A percentile compares a stretch with the other conserved stretches of the same genome.
These are phyloP conservation scores for Haberlea rhodopensis DNA, from an alignment of 257 asterid species.

Conservation along the genomic window DNA sequence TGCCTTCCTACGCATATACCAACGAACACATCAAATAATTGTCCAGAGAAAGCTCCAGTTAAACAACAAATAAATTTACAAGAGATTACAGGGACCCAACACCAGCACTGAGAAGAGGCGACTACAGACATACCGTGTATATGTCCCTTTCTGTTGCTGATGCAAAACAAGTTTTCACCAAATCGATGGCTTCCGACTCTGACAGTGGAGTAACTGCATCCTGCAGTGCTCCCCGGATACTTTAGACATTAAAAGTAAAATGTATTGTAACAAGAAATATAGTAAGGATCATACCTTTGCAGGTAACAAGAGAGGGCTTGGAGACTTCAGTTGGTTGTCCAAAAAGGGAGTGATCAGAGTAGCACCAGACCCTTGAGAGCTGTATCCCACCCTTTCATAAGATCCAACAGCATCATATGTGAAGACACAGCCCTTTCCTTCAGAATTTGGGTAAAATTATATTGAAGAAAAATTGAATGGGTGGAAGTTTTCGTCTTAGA, in stretches of 20 bases:
- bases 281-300: constrained; percentile 35
- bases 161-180: constrained; percentile 79
- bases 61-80: not conserved
- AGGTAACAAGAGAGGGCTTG: constrained; percentile 59
- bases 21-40: not conserved
- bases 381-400: constrained; percentile 94
- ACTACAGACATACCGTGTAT: constrained; percentile 54
- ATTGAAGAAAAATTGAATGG: constrained; percentile 16
- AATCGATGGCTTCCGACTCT: constrained; percentile 75
- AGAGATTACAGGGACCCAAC: no score
- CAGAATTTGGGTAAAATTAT: constrained; percentile 15
- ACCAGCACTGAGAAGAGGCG: not conserved
- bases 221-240: constrained; percentile 33
- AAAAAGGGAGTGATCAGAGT: constrained; percentile 90
- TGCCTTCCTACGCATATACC: not conserved
- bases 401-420: constrained; percentile 98
- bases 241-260: not conserved
- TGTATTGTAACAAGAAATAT: not conserved
- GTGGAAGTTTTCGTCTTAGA: not conserved
- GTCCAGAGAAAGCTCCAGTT: not conserved
- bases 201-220: constrained; percentile 76
- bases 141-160: constrained; percentile 83
- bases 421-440: constrained; percentile 96
- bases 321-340: constrained; percentile 78
- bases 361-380: constrained; percentile 95